Evolutionary conservation across 768 basidiomycete genomes (phyloP).

Genomic region (Symmetrospora coprosmae): DNA sequence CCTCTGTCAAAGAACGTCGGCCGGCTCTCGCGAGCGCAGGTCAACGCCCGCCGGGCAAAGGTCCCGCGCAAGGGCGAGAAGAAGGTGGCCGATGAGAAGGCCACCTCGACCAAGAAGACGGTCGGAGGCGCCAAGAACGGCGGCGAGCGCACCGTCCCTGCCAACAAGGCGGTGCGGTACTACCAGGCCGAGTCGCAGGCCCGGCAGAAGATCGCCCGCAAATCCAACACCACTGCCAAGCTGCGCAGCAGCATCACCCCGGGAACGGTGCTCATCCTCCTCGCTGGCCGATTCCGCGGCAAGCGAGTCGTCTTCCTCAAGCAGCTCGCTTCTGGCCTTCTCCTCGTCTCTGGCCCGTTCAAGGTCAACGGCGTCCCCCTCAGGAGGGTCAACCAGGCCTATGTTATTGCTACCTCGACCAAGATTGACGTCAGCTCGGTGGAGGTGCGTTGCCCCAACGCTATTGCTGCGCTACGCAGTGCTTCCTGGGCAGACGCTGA

Average conservation of each 20-base stretch:
- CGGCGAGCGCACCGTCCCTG: slow-evolving; percentile 69
- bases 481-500: not conserved
- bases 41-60: slow-evolving; percentile 1
- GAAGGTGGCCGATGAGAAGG: slow-evolving; percentile 50
- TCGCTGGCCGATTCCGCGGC: slow-evolving; percentile 93
- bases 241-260: slow-evolving; percentile 81
- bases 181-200: slow-evolving; percentile 91
- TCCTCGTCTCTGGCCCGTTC: slow-evolving; percentile 93
- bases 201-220: slow-evolving; percentile 80
- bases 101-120: slow-evolving; percentile 56
- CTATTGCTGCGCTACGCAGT: too few relatives aligned
- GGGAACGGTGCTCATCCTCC: slow-evolving; percentile 85
- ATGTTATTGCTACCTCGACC: slow-evolving; percentile 95
- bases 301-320: slow-evolving; percentile 98
- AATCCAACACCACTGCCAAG: slow-evolving; percentile 55
- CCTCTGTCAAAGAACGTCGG: slow-evolving; percentile 9
- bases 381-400: slow-evolving; percentile 94
- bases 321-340: slow-evolving; percentile 72
- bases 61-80: slow-evolving; percentile 38
- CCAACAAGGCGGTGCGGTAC: slow-evolving; percentile 69
- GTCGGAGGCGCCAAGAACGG: slow-evolving; percentile 86
- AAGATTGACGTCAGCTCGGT: slow-evolving; percentile 65
- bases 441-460: slow-evolving; percentile 46
- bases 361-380: slow-evolving; percentile 97
- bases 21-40: not conserved